A percentile compares a stretch with the other conserved stretches of the same genome.
phyloP scores from a whole-genome alignment of 2,329 filamentous ascomycete species.

The Coniochaeta ligniaria region DNA sequence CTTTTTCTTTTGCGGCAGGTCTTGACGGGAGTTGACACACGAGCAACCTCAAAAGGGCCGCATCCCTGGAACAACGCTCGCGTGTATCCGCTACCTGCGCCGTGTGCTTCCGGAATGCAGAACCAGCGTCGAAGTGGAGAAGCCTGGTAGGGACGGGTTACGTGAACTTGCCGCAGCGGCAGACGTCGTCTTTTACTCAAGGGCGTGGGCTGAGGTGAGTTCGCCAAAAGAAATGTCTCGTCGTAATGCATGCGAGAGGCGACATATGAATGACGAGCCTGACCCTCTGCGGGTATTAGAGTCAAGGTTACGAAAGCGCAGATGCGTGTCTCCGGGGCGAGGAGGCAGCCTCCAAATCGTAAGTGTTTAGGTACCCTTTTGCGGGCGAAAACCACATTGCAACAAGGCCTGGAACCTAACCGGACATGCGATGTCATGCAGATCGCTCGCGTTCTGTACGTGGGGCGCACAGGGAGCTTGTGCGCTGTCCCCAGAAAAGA shows the following conservation, averaged over 20 bases:
- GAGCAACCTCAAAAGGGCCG: slow-evolving; percentile 42
- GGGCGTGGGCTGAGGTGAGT: slow-evolving; percentile 61
- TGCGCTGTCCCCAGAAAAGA: slow-evolving; percentile 28
- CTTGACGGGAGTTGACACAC: neutral
- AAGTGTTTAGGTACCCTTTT: slow-evolving; percentile 14
- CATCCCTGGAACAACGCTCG: slow-evolving; percentile 50
- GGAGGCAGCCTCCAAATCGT: slow-evolving; percentile 39
- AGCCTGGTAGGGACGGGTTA: slow-evolving; percentile 55
- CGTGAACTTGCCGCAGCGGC: slow-evolving; percentile 52
- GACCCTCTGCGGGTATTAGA: slow-evolving; percentile 11
- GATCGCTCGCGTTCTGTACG: slow-evolving; percentile 31
- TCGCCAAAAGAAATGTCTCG: neutral
- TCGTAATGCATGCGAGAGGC: neutral
- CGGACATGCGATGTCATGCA: slow-evolving; percentile 9
- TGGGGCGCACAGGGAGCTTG: slow-evolving; percentile 39
- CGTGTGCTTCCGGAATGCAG: slow-evolving; percentile 30
- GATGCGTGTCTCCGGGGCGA: slow-evolving; percentile 43
- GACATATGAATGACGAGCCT: neutral
- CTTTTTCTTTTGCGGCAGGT: neutral
- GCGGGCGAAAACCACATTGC: neutral
- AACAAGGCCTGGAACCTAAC: neutral
- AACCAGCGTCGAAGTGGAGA: slow-evolving; percentile 68
- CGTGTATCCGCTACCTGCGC: slow-evolving; percentile 52
- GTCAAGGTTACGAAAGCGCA: slow-evolving; percentile 26
- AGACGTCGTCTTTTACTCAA: slow-evolving; percentile 69